These are phyloP conservation scores for Tieghemostelium lacteum DNA, from an alignment of 78 protist genomes.

Conservation along the genomic window DNA sequence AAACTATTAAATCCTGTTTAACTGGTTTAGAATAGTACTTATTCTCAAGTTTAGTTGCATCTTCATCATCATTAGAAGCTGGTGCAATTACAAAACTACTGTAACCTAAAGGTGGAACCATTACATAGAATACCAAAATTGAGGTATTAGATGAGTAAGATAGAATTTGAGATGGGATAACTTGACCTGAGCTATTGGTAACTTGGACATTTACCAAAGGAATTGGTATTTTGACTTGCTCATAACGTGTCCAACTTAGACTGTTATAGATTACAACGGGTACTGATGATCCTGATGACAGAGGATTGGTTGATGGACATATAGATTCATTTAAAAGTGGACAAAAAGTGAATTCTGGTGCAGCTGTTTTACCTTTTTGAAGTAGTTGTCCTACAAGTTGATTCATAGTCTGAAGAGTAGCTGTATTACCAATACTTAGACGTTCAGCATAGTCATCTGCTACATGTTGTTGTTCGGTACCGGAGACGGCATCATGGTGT, in stretches of 20 bases:
- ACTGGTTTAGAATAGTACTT: background rate
- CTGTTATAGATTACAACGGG: constrained; percentile 67
- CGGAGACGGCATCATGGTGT: constrained; percentile 95
- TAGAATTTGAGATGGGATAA: background rate
- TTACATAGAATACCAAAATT: background rate
- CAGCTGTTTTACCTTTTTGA: background rate
- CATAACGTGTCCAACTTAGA: constrained; percentile 19
- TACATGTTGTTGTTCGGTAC: constrained; percentile 90
- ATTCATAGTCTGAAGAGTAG: background rate
- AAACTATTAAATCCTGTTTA: background rate
- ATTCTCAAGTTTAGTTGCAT: background rate
- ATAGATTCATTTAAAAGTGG: constrained; percentile 51
- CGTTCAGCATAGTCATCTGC: constrained; percentile 90
- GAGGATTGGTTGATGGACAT: constrained; percentile 35
- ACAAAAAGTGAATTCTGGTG: constrained; percentile 22
- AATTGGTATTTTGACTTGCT: constrained; percentile 50
- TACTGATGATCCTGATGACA: constrained; percentile 18
- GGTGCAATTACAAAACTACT: constrained; percentile 14
- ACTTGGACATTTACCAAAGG: constrained; percentile 20
- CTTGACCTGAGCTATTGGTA: background rate
- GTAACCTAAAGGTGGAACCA: constrained; percentile 51
- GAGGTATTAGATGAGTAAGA: background rate
- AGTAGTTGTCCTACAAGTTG: constrained; percentile 18
- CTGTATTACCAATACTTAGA: constrained; percentile 66
- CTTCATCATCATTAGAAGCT: background rate